Conservation (phyloP, 2,329 filamentous ascomycete genomes). For the Penicillium sclerotiorum region DNA sequence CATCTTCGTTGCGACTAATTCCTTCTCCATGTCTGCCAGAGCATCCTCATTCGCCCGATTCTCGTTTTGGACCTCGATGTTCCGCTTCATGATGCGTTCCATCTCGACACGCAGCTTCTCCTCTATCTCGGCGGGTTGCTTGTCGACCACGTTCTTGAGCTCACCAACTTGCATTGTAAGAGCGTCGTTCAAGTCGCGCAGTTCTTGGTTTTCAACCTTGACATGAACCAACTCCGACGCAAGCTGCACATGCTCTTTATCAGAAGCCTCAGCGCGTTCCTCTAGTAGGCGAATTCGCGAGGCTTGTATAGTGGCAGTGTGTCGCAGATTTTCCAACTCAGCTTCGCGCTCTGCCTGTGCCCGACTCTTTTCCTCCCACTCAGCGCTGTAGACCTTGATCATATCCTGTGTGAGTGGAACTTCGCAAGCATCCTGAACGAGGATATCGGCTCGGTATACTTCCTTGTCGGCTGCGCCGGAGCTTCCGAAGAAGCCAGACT, state of each 20-base stretch:
- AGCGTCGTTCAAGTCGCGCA: conserved; percentile 87
- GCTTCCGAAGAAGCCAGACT: conserved; percentile 96
- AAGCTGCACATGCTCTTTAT: conserved; percentile 85
- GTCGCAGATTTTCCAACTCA: conserved; percentile 74
- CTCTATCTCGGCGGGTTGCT: conserved; percentile 87
- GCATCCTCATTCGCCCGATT: conserved; percentile 87
- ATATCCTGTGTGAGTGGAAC: conserved; percentile 82
- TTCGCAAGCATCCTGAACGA: conserved; percentile 89
- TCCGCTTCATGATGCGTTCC: conserved; percentile 88
- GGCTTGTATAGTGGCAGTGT: conserved; percentile 67
- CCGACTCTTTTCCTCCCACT: conserved; percentile 93
- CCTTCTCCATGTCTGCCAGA: conserved; percentile 86
- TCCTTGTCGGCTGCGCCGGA: conserved; percentile 90
- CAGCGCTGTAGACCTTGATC: conserved; percentile 75
- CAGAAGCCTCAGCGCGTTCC: conserved; percentile 82
- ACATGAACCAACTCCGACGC: conserved; percentile 89
- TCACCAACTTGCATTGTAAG: conserved; percentile 83
- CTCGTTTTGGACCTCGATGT: conserved; percentile 90
- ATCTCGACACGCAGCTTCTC: conserved; percentile 79
- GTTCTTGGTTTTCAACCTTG: conserved; percentile 89
- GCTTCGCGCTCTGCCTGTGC: conserved; percentile 77
- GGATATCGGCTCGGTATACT: conserved; percentile 89
- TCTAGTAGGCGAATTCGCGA: conserved; percentile 81
- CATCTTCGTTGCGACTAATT: conserved; percentile 93
- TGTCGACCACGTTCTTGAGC: conserved; percentile 82